phyloP scores from a whole-genome alignment of 345 rosid genomes.

The Populus alba region DNA sequence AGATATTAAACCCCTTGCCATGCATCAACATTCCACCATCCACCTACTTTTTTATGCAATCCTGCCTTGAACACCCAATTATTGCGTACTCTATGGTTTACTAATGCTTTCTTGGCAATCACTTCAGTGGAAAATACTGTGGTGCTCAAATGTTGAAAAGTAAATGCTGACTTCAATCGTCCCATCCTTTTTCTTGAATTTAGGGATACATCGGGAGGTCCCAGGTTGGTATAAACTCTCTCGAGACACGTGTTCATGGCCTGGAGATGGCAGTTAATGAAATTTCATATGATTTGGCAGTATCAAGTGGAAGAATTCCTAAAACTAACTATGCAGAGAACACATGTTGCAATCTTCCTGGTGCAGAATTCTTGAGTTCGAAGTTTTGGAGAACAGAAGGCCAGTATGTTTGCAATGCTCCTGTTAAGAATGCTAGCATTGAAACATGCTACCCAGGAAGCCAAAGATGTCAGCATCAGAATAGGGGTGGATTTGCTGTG shows the following conservation, averaged over 20 bases:
- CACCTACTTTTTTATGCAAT: not conserved
- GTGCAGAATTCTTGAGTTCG: slow-evolving; percentile 74
- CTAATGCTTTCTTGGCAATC: not conserved
- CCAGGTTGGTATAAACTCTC: slow-evolving; percentile 74
- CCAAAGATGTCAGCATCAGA: slow-evolving; percentile 31
- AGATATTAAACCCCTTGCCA: not conserved
- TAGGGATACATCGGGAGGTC: slow-evolving; percentile 87
- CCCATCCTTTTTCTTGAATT: slow-evolving; percentile 18
- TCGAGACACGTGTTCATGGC: slow-evolving; percentile 79
- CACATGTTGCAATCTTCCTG: slow-evolving; percentile 83
- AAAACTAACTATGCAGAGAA: slow-evolving; percentile 44
- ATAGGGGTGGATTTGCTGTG: slow-evolving; percentile 14
- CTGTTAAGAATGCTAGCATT: slow-evolving; percentile 21
- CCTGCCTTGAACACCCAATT: not conserved
- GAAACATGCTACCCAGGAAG: slow-evolving; percentile 26
- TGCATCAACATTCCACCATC: not conserved
- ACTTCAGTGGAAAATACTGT: not conserved
- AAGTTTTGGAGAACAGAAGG: slow-evolving; percentile 82
- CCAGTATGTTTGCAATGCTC: slow-evolving; percentile 19
- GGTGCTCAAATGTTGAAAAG: not conserved
- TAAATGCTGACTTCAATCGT: slow-evolving; percentile 14
- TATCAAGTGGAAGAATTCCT: slow-evolving; percentile 62
- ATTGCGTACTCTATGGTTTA: not conserved
- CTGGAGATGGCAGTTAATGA: slow-evolving; percentile 88
- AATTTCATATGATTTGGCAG: slow-evolving; percentile 65